Base-by-base conservation (phyloP, 768 basidiomycete species). In the Pisolithus sp. region DNA sequence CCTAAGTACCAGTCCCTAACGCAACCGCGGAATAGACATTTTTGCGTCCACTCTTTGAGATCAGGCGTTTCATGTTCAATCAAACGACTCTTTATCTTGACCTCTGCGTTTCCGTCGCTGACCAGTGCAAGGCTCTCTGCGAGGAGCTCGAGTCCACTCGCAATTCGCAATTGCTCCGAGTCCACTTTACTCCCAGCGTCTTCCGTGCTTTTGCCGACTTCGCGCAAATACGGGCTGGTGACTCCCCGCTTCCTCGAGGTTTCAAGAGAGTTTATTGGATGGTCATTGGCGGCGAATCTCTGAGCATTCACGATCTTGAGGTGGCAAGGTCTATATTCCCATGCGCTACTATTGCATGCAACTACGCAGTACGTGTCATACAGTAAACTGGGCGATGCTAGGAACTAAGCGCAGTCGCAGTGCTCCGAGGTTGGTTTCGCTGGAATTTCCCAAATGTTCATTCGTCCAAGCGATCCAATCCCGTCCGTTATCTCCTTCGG, bases 51-150 rank as follows among this genome's bases (percentile, higher is more conserved):
- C 58, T 66, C 15, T 66, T 66, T 31, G 64, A 66, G 50, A 65
- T 64, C 18, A 60, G 64, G 41, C 64, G 62, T 7, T 66, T 66
- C 51, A 66, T 66, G 64, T 66, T 67, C 55, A 66, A 67, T 46
- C 63, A 62, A 10, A 66, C 65, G 4, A 66, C 63, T 3, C 24
- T 66, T 24, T 66, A 66, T 39, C 60, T 67, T n/a, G 63, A 66
- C 34, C 50, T 62, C 3, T 62, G 62, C 15, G 52, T 46, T 23
- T 64, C 65, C 3, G 65, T 66, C 26, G 52, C 65, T 18, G 62
- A 59, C 38, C 64, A 66, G 49, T 66, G 64, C 36, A 17, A 30
- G 23, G 54, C 59, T 10, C 42, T 66, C 28, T 62, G 53, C 48
- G 51, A 63, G 18, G 64, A 66, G 20, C 61, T 66, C 7, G 62